Evolutionary conservation across 1,284 basidiomycete genomes (phyloP).

Genomic region (Exsudoporus floridanus): DNA sequence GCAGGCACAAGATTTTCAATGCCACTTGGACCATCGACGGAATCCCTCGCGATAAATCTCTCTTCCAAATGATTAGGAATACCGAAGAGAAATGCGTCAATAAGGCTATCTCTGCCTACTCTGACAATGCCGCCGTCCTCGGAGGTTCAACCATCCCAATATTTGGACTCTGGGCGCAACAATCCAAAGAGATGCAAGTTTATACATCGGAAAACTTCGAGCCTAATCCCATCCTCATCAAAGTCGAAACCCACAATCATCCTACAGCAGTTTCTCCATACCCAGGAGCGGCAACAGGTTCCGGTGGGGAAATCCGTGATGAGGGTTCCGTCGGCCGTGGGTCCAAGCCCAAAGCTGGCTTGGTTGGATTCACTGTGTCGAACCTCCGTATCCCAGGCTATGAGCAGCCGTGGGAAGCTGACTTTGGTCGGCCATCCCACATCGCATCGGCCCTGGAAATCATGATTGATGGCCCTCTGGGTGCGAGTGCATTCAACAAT

Average conservation of each 20-base stretch:
- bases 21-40: conserved; percentile 93
- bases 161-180: conserved; percentile 62
- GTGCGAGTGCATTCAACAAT: conserved; percentile 96
- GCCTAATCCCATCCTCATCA: conserved; percentile 89
- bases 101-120: conserved; percentile 94
- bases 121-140: conserved; percentile 97
- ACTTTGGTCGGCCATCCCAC: conserved; percentile 87
- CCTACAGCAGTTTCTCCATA: conserved; percentile 98
- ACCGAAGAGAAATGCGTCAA: conserved; percentile 79
- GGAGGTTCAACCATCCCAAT: conserved; percentile 77
- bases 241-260: conserved; percentile 99
- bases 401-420: conserved; percentile 88
- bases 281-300: conserved; percentile 96
- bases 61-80: conserved; percentile 98
- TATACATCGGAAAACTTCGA: conserved; percentile 63
- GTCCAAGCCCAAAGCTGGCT: conserved; percentile 94
- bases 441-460: conserved; percentile 94
- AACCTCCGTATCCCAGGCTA: conserved; percentile 90
- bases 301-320: conserved; percentile 97
- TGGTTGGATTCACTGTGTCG: conserved; percentile 93
- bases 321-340: conserved; percentile 96
- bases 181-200: conserved; percentile 34
- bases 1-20: conserved; percentile 99
- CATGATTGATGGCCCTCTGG: conserved; percentile 96
- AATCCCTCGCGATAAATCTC: conserved; percentile 64